Percentiles rank a stretch among this genome's conserved stretches.
These are phyloP conservation scores for Macadamia integrifolia DNA, from an alignment of 164 flowering plant genomes.

Conservation along the genomic window DNA sequence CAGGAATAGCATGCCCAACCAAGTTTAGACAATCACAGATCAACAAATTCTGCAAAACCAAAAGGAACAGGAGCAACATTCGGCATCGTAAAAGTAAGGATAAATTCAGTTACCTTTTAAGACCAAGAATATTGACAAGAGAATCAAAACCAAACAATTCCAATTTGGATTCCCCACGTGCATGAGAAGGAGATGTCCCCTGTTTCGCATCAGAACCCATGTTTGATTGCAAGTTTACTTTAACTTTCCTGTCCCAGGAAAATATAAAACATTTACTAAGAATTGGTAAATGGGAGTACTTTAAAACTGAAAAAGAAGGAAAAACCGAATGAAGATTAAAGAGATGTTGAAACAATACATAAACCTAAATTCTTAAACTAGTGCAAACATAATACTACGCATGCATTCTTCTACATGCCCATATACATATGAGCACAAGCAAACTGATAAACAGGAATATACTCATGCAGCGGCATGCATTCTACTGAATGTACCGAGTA, in stretches of 20 bases:
- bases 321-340: not conserved
- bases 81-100: not conserved
- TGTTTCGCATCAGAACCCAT: conserved; percentile 29
- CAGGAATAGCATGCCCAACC: conserved; percentile 13
- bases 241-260: conserved; percentile 41
- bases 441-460: too few relatives aligned
- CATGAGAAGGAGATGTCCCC: conserved; percentile 32
- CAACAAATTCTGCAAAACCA: not conserved
- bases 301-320: not conserved
- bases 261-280: not conserved
- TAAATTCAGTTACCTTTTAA: conserved; percentile 54
- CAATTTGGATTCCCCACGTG: conserved; percentile 61
- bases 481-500: too few relatives aligned
- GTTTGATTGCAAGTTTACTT: conserved; percentile 25
- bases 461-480: too few relatives aligned
- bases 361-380: too few relatives aligned
- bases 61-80: not conserved
- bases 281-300: not conserved
- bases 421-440: not conserved
- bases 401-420: too few relatives aligned
- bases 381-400: too few relatives aligned
- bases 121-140: conserved; percentile 91
- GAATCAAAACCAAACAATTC: conserved; percentile 98
- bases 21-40: not conserved
- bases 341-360: too few relatives aligned